Evolutionary conservation across 192 early-diverging fungal genomes (phyloP).

Genomic region (Coemansia pectinata): DNA sequence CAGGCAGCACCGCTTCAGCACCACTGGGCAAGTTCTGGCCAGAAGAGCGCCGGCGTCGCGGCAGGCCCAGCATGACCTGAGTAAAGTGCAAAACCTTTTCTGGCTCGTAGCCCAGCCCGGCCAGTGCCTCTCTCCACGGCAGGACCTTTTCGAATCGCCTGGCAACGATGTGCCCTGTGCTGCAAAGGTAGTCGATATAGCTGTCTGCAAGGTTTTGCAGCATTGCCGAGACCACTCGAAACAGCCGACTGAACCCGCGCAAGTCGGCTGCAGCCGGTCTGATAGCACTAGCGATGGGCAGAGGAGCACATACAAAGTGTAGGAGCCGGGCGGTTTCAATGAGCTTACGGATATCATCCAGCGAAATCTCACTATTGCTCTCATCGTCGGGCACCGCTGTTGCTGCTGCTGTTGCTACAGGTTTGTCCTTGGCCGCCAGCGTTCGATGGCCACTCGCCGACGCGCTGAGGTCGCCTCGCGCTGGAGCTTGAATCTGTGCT

Average conservation of each 20-base stretch:
- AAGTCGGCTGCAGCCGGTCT: constrained; percentile 28
- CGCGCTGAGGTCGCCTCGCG: constrained; percentile 15
- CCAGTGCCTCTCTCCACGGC: constrained; percentile 40
- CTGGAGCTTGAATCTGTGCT: constrained; percentile 26
- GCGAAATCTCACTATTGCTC: constrained; percentile 21
- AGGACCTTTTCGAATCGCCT: constrained; percentile 35
- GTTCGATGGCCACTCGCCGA: background rate
- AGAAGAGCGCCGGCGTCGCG: constrained; percentile 8
- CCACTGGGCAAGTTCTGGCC: background rate
- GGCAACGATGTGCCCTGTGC: constrained; percentile 45
- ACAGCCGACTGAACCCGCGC: constrained; percentile 38
- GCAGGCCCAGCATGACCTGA: constrained; percentile 14
- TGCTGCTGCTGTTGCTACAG: background rate
- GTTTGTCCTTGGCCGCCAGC: background rate
- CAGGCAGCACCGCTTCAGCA: constrained; percentile 24
- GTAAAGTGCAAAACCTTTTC: constrained; percentile 32
- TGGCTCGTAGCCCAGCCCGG: constrained; percentile 30
- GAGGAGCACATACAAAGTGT: constrained; percentile 53
- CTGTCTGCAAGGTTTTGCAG: constrained; percentile 52
- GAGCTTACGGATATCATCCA: constrained; percentile 44
- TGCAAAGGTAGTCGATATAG: constrained; percentile 54
- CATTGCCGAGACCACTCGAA: constrained; percentile 47
- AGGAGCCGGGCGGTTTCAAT: constrained; percentile 51
- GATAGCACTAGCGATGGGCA: constrained; percentile 38
- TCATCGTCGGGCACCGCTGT: background rate